Base-by-base conservation (phyloP, 306 rosid species). In the Casuarina glauca region DNA sequence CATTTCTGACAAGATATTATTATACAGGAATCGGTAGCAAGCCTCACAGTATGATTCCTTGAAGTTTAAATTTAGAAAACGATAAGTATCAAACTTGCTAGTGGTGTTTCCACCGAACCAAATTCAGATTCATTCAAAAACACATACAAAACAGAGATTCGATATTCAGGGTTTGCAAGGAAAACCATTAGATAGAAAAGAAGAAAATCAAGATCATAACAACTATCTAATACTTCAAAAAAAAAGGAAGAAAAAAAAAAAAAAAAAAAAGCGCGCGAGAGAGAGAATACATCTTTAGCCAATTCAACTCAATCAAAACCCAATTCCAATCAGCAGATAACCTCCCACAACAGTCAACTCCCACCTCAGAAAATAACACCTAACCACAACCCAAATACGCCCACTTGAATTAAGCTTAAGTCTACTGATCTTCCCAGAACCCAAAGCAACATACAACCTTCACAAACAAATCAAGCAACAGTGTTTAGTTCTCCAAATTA, bases 371-470 rank as follows among this genome's bases (percentile, higher is more conserved):
- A 26, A 26, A 26, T 26, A 26, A 58, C 64, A 58, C 39, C 26
- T 26, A 58, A 58, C n/a, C 26, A 20, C 64, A 58, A 58, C 15
- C 64, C 39, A 58, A 58, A 26, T 9, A 26, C 64, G 5, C 41
- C 44, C 9, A 12, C 17, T 38, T 5, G 19, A 38, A 63, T 19
- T 6, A 63, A 15, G 45, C 46, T 63, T 19, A 13, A 17, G 70
- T 46, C 46, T 69, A 1, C 58, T 43, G 51, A 19, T 69, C 69
- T 69, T 41, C 63, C 9, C 36, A 41, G 51, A 72, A 9, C 68
- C 72, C 78, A 75, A 50, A 82, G 26, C 63, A 17, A 57, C 19
- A 20, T 26, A 57, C 12, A 20, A 5, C 10, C 9, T 54, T 54
- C 26, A 17, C 20, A 12, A 42, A 55, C 52, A 63, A 66, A 45